phyloP scores from a whole-genome alignment of 148 eudicot genomes.

The Camellia granthamiana region DNA sequence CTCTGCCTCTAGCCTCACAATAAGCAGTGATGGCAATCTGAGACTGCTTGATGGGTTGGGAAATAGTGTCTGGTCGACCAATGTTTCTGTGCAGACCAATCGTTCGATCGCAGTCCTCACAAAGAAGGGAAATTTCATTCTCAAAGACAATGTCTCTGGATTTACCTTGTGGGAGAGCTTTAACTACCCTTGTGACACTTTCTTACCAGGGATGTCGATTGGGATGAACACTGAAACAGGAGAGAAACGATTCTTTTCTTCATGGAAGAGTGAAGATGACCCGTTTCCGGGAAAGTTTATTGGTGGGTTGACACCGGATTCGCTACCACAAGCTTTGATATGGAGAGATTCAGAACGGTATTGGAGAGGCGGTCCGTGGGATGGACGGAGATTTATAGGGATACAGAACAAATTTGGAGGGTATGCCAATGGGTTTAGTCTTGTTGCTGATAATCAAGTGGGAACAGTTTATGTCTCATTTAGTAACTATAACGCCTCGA shows the following conservation, averaged over 20 bases:
- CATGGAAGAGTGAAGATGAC: background rate
- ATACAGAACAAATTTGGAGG: background rate
- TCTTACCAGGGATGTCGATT: background rate
- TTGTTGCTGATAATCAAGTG: background rate
- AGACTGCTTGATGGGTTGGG: background rate
- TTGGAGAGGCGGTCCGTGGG: conserved; percentile 19
- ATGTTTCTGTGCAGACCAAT: background rate
- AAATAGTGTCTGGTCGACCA: conserved; percentile 7
- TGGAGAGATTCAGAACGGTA: background rate
- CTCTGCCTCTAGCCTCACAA: background rate
- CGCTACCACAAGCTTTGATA: background rate
- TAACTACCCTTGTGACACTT: conserved; percentile 3
- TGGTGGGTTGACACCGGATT: background rate
- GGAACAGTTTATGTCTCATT: background rate
- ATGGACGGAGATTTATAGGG: conserved; percentile 2
- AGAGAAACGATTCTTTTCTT: background rate
- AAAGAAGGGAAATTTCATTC: background rate
- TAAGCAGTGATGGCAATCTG: background rate
- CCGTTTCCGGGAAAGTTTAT: background rate
- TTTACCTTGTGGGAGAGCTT: conserved; percentile 6
- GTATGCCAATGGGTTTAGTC: background rate
- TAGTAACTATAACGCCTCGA: background rate
- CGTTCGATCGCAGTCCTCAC: background rate
- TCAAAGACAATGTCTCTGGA: background rate
- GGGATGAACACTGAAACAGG: background rate